A percentile compares a stretch with the other conserved stretches of the same genome.
These are phyloP conservation scores for Blastobotrys apis DNA, from an alignment of 1,139 yeast genomes.

Conservation along the genomic window DNA sequence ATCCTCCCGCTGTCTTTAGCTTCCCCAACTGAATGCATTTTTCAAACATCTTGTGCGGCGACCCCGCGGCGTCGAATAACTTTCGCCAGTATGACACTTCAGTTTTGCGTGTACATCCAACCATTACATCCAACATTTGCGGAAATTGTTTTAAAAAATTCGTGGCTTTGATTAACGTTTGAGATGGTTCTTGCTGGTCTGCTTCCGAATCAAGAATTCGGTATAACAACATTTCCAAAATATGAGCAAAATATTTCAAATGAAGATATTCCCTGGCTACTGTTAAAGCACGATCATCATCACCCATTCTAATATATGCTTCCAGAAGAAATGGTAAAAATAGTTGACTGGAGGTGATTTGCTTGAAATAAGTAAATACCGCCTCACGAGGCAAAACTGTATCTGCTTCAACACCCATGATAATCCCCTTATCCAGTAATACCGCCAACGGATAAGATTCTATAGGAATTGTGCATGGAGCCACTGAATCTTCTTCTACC, in stretches of 20 bases:
- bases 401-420: slow-evolving; percentile 40
- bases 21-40: slow-evolving; percentile 34
- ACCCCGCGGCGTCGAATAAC: slow-evolving; percentile 44
- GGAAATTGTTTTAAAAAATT: slow-evolving; percentile 35
- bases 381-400: slow-evolving; percentile 35
- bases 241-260: slow-evolving; percentile 46
- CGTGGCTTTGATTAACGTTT: slow-evolving; percentile 24
- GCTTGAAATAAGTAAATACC: slow-evolving; percentile 34
- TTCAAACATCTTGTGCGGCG: slow-evolving; percentile 39
- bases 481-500: too few relatives aligned
- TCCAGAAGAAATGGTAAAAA: slow-evolving; percentile 37
- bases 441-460: slow-evolving; percentile 42
- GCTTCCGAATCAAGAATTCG: slow-evolving; percentile 33
- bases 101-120: slow-evolving; percentile 60
- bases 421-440: slow-evolving; percentile 38
- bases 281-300: slow-evolving; percentile 29
- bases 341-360: slow-evolving; percentile 36
- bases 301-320: slow-evolving; percentile 28
- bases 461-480: slow-evolving; percentile 27
- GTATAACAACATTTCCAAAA: slow-evolving; percentile 46
- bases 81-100: slow-evolving; percentile 59
- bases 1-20: slow-evolving; percentile 42
- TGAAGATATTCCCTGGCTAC: slow-evolving; percentile 40
- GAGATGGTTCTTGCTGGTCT: slow-evolving; percentile 23
- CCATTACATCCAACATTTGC: slow-evolving; percentile 45